Evolutionary conservation across 1,139 yeast species (phyloP).

Genomic region (Pichia sp.): DNA sequence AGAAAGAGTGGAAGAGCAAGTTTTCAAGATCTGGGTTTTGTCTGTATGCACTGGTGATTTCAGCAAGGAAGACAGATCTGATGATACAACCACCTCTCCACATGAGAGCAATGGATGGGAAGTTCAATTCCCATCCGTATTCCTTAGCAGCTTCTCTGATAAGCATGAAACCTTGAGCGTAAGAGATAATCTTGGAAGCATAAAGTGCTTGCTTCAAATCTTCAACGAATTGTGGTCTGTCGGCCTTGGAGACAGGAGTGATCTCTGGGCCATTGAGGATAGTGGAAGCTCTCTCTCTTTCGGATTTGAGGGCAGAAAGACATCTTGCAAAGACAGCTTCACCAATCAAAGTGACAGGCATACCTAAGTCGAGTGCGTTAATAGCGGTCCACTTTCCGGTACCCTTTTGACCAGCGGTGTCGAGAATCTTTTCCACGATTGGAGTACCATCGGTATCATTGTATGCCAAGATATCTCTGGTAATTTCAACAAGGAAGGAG

Average conservation of each 20-base stretch:
- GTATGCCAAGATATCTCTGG: slow-evolving; percentile 88
- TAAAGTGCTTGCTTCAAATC: slow-evolving; percentile 97
- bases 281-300: slow-evolving; percentile 82
- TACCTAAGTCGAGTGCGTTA: slow-evolving; percentile 95
- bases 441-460: slow-evolving; percentile 89
- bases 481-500: slow-evolving; percentile 94
- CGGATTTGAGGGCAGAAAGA: slow-evolving; percentile 84
- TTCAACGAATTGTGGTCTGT: slow-evolving; percentile 79
- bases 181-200: slow-evolving; percentile 97
- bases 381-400: slow-evolving; percentile 99
- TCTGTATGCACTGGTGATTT: slow-evolving; percentile 94
- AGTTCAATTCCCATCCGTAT: slow-evolving; percentile 95
- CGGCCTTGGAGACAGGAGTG: slow-evolving; percentile 48
- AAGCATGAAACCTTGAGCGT: slow-evolving; percentile 99
- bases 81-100: slow-evolving; percentile 99
- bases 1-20: slow-evolving; percentile 93
- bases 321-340: slow-evolving; percentile 98
- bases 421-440: slow-evolving; percentile 92
- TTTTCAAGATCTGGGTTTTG: slow-evolving; percentile 89
- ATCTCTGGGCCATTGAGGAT: slow-evolving; percentile 71
- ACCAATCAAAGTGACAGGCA: slow-evolving; percentile 97
- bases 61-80: slow-evolving; percentile 96
- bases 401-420: slow-evolving; percentile 99
- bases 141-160: slow-evolving; percentile 97
- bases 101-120: slow-evolving; percentile 98